These are phyloP conservation scores for Beauveria pseudobassiana DNA, from an alignment of 2,329 filamentous ascomycete species.

Conservation along the genomic window DNA sequence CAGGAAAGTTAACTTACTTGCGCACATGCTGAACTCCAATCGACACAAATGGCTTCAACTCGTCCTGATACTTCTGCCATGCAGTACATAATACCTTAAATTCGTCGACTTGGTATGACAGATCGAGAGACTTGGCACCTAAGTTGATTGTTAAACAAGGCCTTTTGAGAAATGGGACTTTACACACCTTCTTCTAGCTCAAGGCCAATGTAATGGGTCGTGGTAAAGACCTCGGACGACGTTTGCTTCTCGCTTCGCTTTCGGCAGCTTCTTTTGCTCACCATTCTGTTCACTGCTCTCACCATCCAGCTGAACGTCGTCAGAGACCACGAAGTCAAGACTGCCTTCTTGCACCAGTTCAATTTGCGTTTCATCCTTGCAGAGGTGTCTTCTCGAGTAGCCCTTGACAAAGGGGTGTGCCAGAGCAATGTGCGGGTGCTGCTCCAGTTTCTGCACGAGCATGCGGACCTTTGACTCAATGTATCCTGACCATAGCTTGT, in stretches of 20 bases:
- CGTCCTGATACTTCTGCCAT: constrained; percentile 67
- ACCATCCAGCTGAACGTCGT: constrained; percentile 24
- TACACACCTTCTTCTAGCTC: constrained; percentile 66
- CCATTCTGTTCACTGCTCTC: constrained; percentile 25
- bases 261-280: constrained; percentile 43
- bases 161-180: neutral
- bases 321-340: constrained; percentile 36
- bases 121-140: constrained; percentile 65
- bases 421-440: constrained; percentile 69
- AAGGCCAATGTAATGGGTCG: constrained; percentile 90
- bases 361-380: constrained; percentile 44
- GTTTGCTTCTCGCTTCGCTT: constrained; percentile 30
- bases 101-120: constrained; percentile 73
- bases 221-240: constrained; percentile 61
- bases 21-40: constrained; percentile 77
- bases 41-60: constrained; percentile 54
- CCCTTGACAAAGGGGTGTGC: constrained; percentile 92
- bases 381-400: constrained; percentile 75
- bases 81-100: constrained; percentile 77
- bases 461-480: constrained; percentile 90
- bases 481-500: constrained; percentile 81
- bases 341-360: constrained; percentile 48
- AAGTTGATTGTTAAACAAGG: constrained; percentile 7
- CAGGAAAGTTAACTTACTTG: constrained; percentile 54
- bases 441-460: constrained; percentile 75